Conservation (phyloP, 1,284 basidiomycete species). For the Ustilago loliicola region DNA sequence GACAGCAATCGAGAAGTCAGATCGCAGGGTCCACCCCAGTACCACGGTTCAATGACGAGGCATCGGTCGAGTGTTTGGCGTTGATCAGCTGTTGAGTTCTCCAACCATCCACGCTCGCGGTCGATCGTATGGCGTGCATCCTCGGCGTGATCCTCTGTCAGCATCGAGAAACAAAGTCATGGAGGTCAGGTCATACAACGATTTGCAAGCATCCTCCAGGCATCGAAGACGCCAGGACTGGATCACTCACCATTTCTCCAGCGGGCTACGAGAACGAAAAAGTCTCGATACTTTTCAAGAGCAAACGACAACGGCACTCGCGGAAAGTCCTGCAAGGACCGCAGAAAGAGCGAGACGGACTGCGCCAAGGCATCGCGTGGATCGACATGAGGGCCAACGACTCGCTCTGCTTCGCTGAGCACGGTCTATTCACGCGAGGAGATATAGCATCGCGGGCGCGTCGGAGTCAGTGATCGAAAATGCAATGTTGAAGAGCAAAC, state of each 20-base stretch:
- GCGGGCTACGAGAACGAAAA: slow-evolving; percentile 29
- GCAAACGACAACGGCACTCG: slow-evolving; percentile 17
- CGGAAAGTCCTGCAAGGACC: slow-evolving; percentile 23
- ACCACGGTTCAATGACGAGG: background rate
- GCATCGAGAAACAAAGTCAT: too few relatives aligned
- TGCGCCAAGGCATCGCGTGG: background rate
- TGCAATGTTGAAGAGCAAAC: background rate
- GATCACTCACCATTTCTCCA: slow-evolving; percentile 25
- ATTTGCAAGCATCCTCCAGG: too few relatives aligned
- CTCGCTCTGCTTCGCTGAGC: background rate
- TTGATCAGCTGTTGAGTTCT: slow-evolving; percentile 7
- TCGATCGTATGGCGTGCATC: slow-evolving; percentile 39
- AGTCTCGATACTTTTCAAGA: slow-evolving; percentile 19
- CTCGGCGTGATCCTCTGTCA: slow-evolving; percentile 13
- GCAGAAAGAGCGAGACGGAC: slow-evolving; percentile 23
- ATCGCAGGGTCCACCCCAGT: slow-evolving; percentile 13
- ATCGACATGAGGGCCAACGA: background rate
- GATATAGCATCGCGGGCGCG: background rate
- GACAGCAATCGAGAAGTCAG: slow-evolving; percentile 15
- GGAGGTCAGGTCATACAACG: too few relatives aligned
- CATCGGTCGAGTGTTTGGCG: slow-evolving; percentile 11
- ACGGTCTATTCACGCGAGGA: slow-evolving; percentile 13
- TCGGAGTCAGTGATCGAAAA: background rate
- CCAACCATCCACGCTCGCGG: slow-evolving; percentile 20
- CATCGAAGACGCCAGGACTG: background rate